Percentiles rank a stretch among this genome's conserved stretches.
These are phyloP conservation scores for Neocatenulostroma microsporum DNA, from an alignment of 2,329 filamentous ascomycete genomes.

Conservation along the genomic window DNA sequence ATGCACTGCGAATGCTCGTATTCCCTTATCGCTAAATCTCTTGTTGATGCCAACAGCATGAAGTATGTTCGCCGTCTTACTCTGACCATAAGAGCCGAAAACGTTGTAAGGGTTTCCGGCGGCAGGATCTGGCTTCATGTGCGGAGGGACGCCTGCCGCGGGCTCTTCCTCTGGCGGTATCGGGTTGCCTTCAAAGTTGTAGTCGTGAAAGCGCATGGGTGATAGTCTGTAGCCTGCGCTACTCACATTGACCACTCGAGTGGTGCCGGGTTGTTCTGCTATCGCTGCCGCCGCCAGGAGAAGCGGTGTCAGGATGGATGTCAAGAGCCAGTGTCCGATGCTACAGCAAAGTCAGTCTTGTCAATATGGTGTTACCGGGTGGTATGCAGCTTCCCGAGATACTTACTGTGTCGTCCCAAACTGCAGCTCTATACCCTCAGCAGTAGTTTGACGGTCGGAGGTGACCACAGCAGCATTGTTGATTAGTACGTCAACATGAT, in stretches of 20 bases:
- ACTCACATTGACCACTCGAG: constrained; percentile 25
- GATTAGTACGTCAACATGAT: constrained; percentile 35
- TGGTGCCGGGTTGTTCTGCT: constrained; percentile 6
- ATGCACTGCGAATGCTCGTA: constrained; percentile 34
- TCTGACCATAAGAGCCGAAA: constrained; percentile 38
- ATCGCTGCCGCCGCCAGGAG: neutral
- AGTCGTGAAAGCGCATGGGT: constrained; percentile 29
- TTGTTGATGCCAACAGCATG: constrained; percentile 34
- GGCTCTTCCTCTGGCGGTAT: constrained; percentile 16
- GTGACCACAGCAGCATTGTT: constrained; percentile 43
- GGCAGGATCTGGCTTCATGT: constrained; percentile 8
- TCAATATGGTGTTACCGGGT: no score
- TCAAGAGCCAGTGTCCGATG: constrained; percentile 46
- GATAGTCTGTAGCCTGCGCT: constrained; percentile 21
- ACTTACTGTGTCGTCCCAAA: constrained; percentile 51
- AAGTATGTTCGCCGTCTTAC: constrained; percentile 42
- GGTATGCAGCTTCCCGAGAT: no score
- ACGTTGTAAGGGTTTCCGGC: constrained; percentile 27
- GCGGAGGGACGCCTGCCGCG: constrained; percentile 5
- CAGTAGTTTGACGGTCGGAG: constrained; percentile 28
- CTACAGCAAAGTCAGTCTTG: no score
- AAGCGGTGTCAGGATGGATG: constrained; percentile 5
- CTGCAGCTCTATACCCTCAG: constrained; percentile 44
- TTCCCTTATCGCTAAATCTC: constrained; percentile 22
- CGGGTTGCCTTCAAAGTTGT: constrained; percentile 24